Evolutionary conservation across 345 rosid species (phyloP).

Genomic region (Noccaea bulbosa): DNA sequence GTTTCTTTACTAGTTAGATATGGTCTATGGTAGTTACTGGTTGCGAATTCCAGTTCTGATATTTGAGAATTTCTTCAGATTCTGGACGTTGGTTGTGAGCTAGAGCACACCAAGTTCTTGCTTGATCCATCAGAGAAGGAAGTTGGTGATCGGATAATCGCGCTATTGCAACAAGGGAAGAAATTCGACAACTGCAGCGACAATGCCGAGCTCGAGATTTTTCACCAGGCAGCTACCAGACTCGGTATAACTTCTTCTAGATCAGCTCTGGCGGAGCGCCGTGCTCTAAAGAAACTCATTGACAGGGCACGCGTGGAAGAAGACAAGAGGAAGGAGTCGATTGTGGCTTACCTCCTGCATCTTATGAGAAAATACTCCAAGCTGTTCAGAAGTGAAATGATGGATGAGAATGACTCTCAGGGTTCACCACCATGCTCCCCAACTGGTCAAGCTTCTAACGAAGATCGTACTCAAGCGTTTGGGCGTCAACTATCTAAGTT

Average conservation of each 20-base stretch:
- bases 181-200: constrained; percentile 68
- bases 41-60: constrained; percentile 35
- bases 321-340: constrained; percentile 95
- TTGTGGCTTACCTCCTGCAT: constrained; percentile 88
- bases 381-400: constrained; percentile 78
- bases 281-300: constrained; percentile 89
- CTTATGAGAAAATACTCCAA: constrained; percentile 96
- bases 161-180: constrained; percentile 85
- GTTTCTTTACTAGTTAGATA: background rate
- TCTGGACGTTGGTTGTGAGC: constrained; percentile 75
- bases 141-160: constrained; percentile 87
- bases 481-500: constrained; percentile 82
- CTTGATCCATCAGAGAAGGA: constrained; percentile 84
- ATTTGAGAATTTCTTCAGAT: constrained; percentile 54
- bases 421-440: constrained; percentile 96
- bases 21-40: background rate
- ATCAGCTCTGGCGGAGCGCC: constrained; percentile 86
- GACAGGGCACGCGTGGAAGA: constrained; percentile 96
- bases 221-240: constrained; percentile 81
- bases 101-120: constrained; percentile 63
- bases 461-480: constrained; percentile 61
- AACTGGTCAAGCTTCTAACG: constrained; percentile 57
- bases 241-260: constrained; percentile 86
- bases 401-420: constrained; percentile 93
- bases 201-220: constrained; percentile 76